Conservation (phyloP, 805 yeast species). For the Candida dendrica region DNA sequence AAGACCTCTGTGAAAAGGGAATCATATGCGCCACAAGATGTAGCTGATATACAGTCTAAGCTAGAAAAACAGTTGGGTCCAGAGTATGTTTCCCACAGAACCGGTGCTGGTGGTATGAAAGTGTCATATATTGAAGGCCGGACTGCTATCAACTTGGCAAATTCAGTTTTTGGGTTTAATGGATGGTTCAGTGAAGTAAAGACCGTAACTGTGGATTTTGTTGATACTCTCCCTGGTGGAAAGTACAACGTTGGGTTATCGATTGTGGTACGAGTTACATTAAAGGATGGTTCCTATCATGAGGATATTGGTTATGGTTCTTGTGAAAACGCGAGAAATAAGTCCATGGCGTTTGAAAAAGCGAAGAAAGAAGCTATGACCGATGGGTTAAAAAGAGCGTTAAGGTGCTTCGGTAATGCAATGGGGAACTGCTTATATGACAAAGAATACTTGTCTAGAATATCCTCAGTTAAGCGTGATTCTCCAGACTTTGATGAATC, state of each 20-base stretch:
- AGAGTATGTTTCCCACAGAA: conserved; percentile 66
- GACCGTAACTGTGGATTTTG: conserved; percentile 57
- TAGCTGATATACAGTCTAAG: conserved; percentile 27
- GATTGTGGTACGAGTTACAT: conserved; percentile 63
- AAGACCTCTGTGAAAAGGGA: conserved; percentile 9
- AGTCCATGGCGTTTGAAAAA: conserved; percentile 74
- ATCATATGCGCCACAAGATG: conserved; percentile 9
- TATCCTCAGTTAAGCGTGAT: conserved; percentile 34
- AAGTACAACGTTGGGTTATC: conserved; percentile 61
- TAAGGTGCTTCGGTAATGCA: conserved; percentile 77
- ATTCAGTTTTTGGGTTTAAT: conserved; percentile 74
- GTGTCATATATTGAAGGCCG: conserved; percentile 79
- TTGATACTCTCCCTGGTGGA: conserved; percentile 38
- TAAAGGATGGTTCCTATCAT: conserved; percentile 70
- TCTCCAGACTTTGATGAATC: conserved; percentile 40
- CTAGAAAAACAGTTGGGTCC: conserved; percentile 56
- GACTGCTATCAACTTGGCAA: conserved; percentile 75
- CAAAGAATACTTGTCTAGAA: conserved; percentile 48
- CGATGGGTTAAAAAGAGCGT: conserved; percentile 72
- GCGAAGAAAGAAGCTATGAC: conserved; percentile 81
- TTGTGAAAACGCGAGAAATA: conserved; percentile 64
- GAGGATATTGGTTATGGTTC: conserved; percentile 87
- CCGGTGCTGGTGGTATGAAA: conserved; percentile 65
- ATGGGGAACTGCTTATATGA: conserved; percentile 83
- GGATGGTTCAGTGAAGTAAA: conserved; percentile 78